Conservation (phyloP, 495 filamentous ascomycete species). For the Tuber indicum region DNA sequence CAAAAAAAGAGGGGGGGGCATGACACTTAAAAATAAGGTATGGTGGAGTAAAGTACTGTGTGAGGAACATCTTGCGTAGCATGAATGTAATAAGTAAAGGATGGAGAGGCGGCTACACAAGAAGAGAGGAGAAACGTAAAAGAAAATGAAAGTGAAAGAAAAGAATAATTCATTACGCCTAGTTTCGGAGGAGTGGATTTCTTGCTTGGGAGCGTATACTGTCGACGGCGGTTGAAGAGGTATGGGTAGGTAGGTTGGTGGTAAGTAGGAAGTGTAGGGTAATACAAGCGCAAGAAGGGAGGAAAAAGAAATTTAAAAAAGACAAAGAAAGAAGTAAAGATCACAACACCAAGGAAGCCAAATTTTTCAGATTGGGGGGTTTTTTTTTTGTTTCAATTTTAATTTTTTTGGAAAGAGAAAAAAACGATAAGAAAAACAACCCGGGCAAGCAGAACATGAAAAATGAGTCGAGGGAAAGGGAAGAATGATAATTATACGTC, state of each 20-base stretch:
- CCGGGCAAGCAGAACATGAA: background rate
- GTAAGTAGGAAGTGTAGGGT: background rate
- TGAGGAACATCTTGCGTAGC: background rate
- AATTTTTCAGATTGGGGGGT: background rate
- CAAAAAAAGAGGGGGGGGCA: background rate
- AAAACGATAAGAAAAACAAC: background rate
- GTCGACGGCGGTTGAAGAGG: background rate
- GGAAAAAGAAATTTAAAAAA: background rate
- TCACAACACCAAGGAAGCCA: background rate
- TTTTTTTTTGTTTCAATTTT: background rate
- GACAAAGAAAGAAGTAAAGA: background rate
- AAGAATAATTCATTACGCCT: background rate
- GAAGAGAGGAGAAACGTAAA: background rate
- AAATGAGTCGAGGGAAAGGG: background rate
- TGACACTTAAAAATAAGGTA: background rate
- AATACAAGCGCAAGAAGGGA: background rate
- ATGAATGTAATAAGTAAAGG: background rate
- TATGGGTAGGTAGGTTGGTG: background rate
- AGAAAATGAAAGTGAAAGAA: background rate
- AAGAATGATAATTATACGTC: slow-evolving; percentile 24
- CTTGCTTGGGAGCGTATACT: background rate
- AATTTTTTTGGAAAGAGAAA: background rate
- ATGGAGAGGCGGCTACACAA: background rate
- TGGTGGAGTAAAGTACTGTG: background rate
- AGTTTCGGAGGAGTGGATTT: background rate